Evolutionary conservation across 352 stramenopile genomes (phyloP), one percentile per base, ranked within the genome.

Genomic region (Phytophthora niederhauseri): DNA sequence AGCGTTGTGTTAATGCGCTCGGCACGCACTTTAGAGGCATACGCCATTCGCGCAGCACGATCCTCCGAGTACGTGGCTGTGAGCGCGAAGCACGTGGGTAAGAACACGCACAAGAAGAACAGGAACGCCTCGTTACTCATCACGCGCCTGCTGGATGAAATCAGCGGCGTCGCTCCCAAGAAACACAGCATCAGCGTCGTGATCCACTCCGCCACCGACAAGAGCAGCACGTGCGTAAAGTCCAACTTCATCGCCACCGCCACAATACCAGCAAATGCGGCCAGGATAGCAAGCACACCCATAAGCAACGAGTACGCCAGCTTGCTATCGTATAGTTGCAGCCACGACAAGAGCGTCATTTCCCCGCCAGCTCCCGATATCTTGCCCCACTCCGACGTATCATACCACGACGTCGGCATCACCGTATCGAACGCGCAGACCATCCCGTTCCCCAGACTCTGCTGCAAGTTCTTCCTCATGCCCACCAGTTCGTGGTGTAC

Each of bases 1-100:
- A 95, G 70, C 41, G 85, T 87, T 53, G 85, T 95, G 64, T 95
- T 95, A 57, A 95, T 88, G 6, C 87, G 81, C 50, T 95, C 85
- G 0, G 85, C 87, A 56, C 81, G 82, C 11, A 92, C 72, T 74
- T 92, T 91, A 0, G 81, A 91, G 0, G 82, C 84, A 57, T 93
- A 95, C 6, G 84, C 85, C 49, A 91, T 85, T 0, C 87, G 79
- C 1, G 81, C 73, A 2, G 83, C 81, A 36, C 87, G 83, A 57
- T 95, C 87, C 70, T 92, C 82, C 2, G 84, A 90, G 50, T 95
- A 93, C 26, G 84, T 93, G 6, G 87, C 85, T 56, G 89, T 81
- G 8, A 95, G 66, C 17, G 82, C 84, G 48, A 92, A 78, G 15
- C 77, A 78, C 3, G 84, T 89, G 0, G 87, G 87, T 8, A 95